phyloP scores from a whole-genome alignment of 108 stramenopile species.

The Conticribra weissflogii region DNA sequence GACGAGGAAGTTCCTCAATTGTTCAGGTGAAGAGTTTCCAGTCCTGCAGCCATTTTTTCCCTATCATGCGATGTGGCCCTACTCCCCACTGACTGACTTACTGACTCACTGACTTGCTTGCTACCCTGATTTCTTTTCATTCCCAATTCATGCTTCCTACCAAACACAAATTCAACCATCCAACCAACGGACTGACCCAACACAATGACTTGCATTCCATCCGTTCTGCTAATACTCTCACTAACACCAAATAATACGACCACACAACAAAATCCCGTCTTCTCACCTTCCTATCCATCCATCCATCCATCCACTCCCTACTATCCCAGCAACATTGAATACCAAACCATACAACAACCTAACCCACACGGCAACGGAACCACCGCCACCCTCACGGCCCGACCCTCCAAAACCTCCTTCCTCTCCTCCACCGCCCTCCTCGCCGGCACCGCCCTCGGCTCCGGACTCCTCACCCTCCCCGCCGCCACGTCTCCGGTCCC shows the following conservation, averaged over 20 bases:
- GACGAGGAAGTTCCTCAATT: constrained; percentile 25
- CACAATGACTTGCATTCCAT: too few species aligned
- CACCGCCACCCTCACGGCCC: constrained; percentile 34
- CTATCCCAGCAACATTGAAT: constrained; percentile 37
- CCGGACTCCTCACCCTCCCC: constrained; percentile 79
- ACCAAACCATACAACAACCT: constrained; percentile 17
- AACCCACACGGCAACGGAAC: constrained; percentile 6
- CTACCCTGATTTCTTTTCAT: too few species aligned
- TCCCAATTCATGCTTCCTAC: too few species aligned
- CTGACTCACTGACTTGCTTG: too few species aligned
- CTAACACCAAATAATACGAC: too few species aligned
- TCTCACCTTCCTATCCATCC: neutral
- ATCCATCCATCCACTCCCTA: neutral
- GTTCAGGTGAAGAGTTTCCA: neutral
- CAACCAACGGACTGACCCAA: too few species aligned
- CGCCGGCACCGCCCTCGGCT: constrained; percentile 76
- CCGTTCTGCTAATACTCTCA: too few species aligned
- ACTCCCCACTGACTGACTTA: too few species aligned
- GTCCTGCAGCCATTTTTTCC: neutral
- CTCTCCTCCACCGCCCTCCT: constrained; percentile 38
- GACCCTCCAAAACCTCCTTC: constrained; percentile 22
- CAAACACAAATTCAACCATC: too few species aligned
- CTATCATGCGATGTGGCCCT: constrained; percentile 17
- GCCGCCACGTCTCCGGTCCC: constrained; percentile 57
- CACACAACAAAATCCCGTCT: too few species aligned